Conservation (phyloP, 2,329 filamentous ascomycete genomes). For the Diaporthe helianthi region DNA sequence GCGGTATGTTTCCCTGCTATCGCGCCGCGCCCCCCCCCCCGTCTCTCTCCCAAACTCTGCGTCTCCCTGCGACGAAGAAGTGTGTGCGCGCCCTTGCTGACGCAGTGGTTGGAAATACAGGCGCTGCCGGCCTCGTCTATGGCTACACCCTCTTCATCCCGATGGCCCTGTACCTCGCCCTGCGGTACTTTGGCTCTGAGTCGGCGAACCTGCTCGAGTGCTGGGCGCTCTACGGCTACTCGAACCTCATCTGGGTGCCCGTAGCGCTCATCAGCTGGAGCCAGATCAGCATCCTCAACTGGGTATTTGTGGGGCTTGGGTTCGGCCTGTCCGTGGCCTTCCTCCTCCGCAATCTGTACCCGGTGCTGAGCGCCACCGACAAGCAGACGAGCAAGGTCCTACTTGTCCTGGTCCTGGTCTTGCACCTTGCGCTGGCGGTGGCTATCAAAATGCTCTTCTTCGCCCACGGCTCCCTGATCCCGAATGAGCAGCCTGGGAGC, state of each 20-base stretch:
- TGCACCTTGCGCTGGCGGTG: slow-evolving; percentile 89
- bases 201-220: slow-evolving; percentile 93
- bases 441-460: slow-evolving; percentile 98
- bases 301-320: slow-evolving; percentile 87
- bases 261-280: slow-evolving; percentile 93
- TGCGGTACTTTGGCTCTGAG: slow-evolving; percentile 96
- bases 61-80: neutral
- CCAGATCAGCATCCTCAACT: slow-evolving; percentile 85
- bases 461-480: slow-evolving; percentile 73
- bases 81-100: slow-evolving; percentile 7
- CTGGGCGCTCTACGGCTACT: slow-evolving; percentile 94
- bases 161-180: slow-evolving; percentile 80
- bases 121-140: slow-evolving; percentile 90
- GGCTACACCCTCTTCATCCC: slow-evolving; percentile 93
- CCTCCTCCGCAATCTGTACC: slow-evolving; percentile 85
- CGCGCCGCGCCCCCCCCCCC: no score
- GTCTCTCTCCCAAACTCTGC: slow-evolving; percentile 14
- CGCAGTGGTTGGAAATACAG: slow-evolving; percentile 45
- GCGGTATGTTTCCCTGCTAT: slow-evolving; percentile 67
- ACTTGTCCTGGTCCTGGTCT: slow-evolving; percentile 79
- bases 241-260: slow-evolving; percentile 96
- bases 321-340: slow-evolving; percentile 85
- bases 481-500: slow-evolving; percentile 35
- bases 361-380: slow-evolving; percentile 91
- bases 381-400: slow-evolving; percentile 89